A percentile compares a stretch with the other conserved stretches of the same genome.
These are phyloP conservation scores for Mycothermus thermophilus DNA, from an alignment of 495 filamentous ascomycete genomes.

Conservation along the genomic window DNA sequence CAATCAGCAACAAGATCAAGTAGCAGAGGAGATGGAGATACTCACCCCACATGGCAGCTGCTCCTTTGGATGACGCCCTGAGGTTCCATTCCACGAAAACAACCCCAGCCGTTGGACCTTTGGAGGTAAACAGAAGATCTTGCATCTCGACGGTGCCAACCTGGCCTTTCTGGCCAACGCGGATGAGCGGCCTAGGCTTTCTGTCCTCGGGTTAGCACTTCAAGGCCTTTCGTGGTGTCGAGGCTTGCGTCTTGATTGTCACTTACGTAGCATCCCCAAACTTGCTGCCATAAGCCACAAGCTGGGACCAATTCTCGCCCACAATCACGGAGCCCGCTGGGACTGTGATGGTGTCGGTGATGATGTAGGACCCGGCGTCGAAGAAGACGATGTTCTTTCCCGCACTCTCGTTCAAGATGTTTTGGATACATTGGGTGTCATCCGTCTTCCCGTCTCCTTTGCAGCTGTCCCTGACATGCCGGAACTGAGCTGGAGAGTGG, in stretches of 20 bases:
- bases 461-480: no score
- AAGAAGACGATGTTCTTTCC: slow-evolving; percentile 22
- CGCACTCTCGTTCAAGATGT: not conserved
- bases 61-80: not conserved
- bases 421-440: slow-evolving; percentile 37
- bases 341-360: slow-evolving; percentile 31
- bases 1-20: no score
- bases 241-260: no score
- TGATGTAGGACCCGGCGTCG: slow-evolving; percentile 16
- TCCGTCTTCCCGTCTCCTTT: slow-evolving; percentile 57
- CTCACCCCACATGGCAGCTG: not conserved
- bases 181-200: slow-evolving; percentile 48
- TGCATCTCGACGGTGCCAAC: slow-evolving; percentile 65
- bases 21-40: no score
- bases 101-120: slow-evolving; percentile 63
- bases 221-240: no score
- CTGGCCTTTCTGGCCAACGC: slow-evolving; percentile 60
- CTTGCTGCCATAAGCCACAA: slow-evolving; percentile 25
- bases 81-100: slow-evolving; percentile 85
- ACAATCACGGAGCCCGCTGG: slow-evolving; percentile 33
- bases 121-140: slow-evolving; percentile 63
- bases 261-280: slow-evolving; percentile 40
- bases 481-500: no score
- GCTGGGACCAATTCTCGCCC: slow-evolving; percentile 35
- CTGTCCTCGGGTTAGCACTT: no score